Evolutionary conservation across 1,284 basidiomycete genomes (phyloP).

Genomic region (Ustilago crameri): DNA sequence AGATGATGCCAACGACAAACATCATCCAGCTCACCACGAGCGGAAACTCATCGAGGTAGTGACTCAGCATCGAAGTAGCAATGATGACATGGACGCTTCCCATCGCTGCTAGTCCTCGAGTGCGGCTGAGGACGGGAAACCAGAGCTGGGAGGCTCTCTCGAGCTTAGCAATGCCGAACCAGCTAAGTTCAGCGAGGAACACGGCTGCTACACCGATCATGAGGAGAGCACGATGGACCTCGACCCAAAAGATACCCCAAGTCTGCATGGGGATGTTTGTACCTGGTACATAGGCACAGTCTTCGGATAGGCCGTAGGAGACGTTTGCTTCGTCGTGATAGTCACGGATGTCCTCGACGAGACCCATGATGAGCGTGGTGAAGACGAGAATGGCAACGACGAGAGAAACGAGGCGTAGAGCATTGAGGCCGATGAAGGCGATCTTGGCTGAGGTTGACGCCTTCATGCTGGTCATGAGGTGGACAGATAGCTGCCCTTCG

Average conservation of each 20-base stretch:
- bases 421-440: conserved; percentile 49
- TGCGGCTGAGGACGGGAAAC: conserved; percentile 45
- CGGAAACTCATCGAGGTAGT: conserved; percentile 48
- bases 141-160: conserved; percentile 21
- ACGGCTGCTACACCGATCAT: conserved; percentile 26
- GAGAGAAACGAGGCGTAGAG: conserved; percentile 42
- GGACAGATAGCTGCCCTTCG: not conserved
- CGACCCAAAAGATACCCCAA: conserved; percentile 61
- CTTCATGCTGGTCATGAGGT: conserved; percentile 6
- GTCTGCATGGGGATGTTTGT: conserved; percentile 54
- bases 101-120: conserved; percentile 36
- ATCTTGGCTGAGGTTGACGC: conserved; percentile 3
- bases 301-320: conserved; percentile 22
- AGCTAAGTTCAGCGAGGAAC: conserved; percentile 45
- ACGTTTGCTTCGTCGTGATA: conserved; percentile 26
- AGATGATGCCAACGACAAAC: conserved; percentile 42
- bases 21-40: conserved; percentile 53
- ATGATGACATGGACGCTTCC: conserved; percentile 48
- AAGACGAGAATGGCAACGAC: conserved; percentile 41
- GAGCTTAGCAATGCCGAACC: conserved; percentile 25
- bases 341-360: conserved; percentile 38
- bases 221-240: conserved; percentile 46
- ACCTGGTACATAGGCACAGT: conserved; percentile 53
- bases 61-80: conserved; percentile 38
- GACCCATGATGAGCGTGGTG: conserved; percentile 38